Evolutionary conservation across 306 rosid genomes (phyloP), one percentile per base, ranked within the genome.

Genomic region (Lotus japonicus): DNA sequence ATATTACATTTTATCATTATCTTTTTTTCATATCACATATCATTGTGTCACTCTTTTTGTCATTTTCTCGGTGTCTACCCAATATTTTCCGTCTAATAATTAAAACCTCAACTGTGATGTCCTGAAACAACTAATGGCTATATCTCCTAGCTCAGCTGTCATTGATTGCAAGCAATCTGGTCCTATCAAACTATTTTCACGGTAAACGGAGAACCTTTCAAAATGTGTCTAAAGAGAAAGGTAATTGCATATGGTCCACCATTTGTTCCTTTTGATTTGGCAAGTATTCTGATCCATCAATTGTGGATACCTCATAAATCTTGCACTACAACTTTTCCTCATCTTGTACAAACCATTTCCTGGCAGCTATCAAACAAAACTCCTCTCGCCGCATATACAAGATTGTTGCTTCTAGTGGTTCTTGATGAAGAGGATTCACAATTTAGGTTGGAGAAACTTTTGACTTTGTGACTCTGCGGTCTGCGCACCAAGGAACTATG

Each of bases 281-380:
- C 69, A 14, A 45, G 58, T 74, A 42, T 73, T 77, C 51, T 77
- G 73, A 79, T 81, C 84, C 84, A 83, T 77, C 86, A 69, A 76
- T 73, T 71, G 83, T 83, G 84, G 83, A 53, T 69, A 58, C 84
- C 66, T 44, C 55, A 53, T 57, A 63, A 76, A 48, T 61, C 70
- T 77, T 73, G 44, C 60, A 36, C 12, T 11, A 18, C 50, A 65
- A 31, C 4, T 23, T 59, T 53, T 26, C 14, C 79, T 72, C 49
- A 50, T 46, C 18, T 61, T 55, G 23, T 48, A 50, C 67, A 69
- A 44, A 51, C 77, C 28, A 19, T 64, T 63, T 78, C 41, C 16
- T 11, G 8, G 48, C n/a, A 50, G 58, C 42, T 54, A 56, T 26
- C 44, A 46, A 65, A 79, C 77, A 74, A 77, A 51, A 52, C 57